Evolutionary conservation across 805 yeast species (phyloP).

Genomic region (Metschnikowia colocasiae): DNA sequence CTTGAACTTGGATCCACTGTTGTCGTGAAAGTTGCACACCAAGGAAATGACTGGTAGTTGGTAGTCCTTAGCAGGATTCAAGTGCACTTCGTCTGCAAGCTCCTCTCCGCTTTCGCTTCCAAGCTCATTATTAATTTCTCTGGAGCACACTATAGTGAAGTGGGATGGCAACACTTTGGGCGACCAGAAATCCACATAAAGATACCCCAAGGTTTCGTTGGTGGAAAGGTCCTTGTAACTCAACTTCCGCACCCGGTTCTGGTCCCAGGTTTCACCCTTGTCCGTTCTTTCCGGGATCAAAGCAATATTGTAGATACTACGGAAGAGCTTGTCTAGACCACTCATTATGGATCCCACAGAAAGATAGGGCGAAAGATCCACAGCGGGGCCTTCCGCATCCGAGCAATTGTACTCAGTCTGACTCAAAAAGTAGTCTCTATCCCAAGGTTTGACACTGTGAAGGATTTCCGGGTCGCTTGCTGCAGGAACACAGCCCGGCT

Average conservation of each 20-base stretch:
- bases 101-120: slow-evolving; percentile 27
- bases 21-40: slow-evolving; percentile 68
- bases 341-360: slow-evolving; percentile 83
- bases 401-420: slow-evolving; percentile 12
- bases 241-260: slow-evolving; percentile 72
- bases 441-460: slow-evolving; percentile 77
- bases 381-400: slow-evolving; percentile 27
- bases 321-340: slow-evolving; percentile 72
- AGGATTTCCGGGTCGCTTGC: slow-evolving; percentile 39
- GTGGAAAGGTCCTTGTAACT: slow-evolving; percentile 61
- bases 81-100: slow-evolving; percentile 27
- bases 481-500: slow-evolving; percentile 13
- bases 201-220: slow-evolving; percentile 62
- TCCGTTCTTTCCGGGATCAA: slow-evolving; percentile 61
- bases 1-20: slow-evolving; percentile 18
- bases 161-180: slow-evolving; percentile 86
- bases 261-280: slow-evolving; percentile 82
- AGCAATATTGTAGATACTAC: slow-evolving; percentile 69
- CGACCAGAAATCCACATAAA: slow-evolving; percentile 85
- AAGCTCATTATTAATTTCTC: slow-evolving; percentile 54
- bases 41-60: slow-evolving; percentile 90
- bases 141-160: slow-evolving; percentile 92
- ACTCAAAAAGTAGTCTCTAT: slow-evolving; percentile 61
- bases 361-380: slow-evolving; percentile 64
- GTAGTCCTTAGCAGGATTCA: slow-evolving; percentile 46